phyloP scores from a whole-genome alignment of 2,329 filamentous ascomycete genomes.

The Ascomycota sp. region DNA sequence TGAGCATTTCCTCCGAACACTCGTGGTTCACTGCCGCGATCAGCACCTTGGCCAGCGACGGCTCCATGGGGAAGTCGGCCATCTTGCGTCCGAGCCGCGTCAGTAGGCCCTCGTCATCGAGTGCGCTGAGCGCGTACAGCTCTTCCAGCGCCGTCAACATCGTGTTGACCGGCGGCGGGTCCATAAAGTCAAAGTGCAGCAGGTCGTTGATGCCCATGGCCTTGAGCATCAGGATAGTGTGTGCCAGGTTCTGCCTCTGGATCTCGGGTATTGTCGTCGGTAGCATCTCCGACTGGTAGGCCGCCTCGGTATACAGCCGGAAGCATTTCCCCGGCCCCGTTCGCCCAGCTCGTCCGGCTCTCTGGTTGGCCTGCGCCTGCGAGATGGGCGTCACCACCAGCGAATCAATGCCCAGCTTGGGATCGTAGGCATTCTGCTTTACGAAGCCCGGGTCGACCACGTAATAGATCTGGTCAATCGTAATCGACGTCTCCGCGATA shows the following conservation, averaged over 20 bases:
- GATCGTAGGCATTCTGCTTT: slow-evolving; percentile 93
- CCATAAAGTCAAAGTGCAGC: slow-evolving; percentile 97
- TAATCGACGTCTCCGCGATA: slow-evolving; percentile 94
- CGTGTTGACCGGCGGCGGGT: slow-evolving; percentile 89
- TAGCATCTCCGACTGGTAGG: slow-evolving; percentile 91
- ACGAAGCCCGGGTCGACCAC: slow-evolving; percentile 95
- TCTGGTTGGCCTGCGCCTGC: slow-evolving; percentile 87
- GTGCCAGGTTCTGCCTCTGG: slow-evolving; percentile 77
- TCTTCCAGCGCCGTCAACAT: slow-evolving; percentile 95
- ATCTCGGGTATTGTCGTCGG: slow-evolving; percentile 94
- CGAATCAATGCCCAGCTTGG: slow-evolving; percentile 94
- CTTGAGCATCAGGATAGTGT: slow-evolving; percentile 93
- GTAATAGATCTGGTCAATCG: slow-evolving; percentile 93
- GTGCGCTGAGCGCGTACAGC: slow-evolving; percentile 71
- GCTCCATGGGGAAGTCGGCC: slow-evolving; percentile 98
- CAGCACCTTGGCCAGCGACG: slow-evolving; percentile 71
- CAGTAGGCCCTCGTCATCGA: slow-evolving; percentile 87
- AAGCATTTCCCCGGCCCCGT: slow-evolving; percentile 95
- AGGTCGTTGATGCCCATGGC: slow-evolving; percentile 98
- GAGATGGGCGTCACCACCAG: slow-evolving; percentile 91
- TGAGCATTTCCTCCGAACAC: slow-evolving; percentile 86
- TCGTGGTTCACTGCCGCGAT: slow-evolving; percentile 72
- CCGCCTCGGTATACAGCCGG: slow-evolving; percentile 82
- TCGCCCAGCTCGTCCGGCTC: slow-evolving; percentile 77
- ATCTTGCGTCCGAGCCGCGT: slow-evolving; percentile 88